Percentiles rank a stretch among this genome's conserved stretches.
These are phyloP conservation scores for Colletotrichum shisoi DNA, from an alignment of 2,329 filamentous ascomycete species.

Conservation along the genomic window DNA sequence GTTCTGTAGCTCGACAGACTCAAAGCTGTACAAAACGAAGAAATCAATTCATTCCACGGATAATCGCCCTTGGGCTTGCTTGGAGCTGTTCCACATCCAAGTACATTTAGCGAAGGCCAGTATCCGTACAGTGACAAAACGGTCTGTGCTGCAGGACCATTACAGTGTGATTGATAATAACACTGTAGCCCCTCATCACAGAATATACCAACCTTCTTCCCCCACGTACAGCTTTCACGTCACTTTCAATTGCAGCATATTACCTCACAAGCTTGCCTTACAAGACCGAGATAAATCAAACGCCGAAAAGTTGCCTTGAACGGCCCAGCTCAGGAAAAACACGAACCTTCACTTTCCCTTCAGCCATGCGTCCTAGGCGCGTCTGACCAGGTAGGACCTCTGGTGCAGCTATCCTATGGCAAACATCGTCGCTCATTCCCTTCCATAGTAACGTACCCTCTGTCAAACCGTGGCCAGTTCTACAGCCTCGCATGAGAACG, in stretches of 20 bases:
- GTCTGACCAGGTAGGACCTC: conserved; percentile 22
- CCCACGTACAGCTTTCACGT: conserved; percentile 31
- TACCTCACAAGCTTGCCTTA: conserved; percentile 8
- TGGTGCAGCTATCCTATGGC: conserved; percentile 8
- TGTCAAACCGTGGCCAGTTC: conserved; percentile 22
- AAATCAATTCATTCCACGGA: conserved; percentile 17
- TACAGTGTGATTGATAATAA: background rate
- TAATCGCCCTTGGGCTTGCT: background rate
- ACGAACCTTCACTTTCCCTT: background rate
- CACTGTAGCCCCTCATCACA: conserved; percentile 35
- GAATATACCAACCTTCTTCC: conserved; percentile 24
- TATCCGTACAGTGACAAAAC: conserved; percentile 11
- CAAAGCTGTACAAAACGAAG: background rate
- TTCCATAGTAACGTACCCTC: conserved; percentile 21
- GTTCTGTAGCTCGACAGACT: background rate
- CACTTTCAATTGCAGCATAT: conserved; percentile 24
- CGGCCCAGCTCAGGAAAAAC: background rate
- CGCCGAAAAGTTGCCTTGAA: conserved; percentile 1
- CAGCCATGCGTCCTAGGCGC: conserved; percentile 18
- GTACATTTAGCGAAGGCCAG: background rate
- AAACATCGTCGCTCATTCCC: conserved; percentile 28
- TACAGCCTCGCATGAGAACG: conserved; percentile 16
- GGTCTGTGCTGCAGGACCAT: rapidly evolving
- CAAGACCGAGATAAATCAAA: conserved; percentile 17
- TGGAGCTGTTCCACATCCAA: background rate